phyloP scores from a whole-genome alignment of 2,329 filamentous ascomycete species.

The Xylariaceae sp. region DNA sequence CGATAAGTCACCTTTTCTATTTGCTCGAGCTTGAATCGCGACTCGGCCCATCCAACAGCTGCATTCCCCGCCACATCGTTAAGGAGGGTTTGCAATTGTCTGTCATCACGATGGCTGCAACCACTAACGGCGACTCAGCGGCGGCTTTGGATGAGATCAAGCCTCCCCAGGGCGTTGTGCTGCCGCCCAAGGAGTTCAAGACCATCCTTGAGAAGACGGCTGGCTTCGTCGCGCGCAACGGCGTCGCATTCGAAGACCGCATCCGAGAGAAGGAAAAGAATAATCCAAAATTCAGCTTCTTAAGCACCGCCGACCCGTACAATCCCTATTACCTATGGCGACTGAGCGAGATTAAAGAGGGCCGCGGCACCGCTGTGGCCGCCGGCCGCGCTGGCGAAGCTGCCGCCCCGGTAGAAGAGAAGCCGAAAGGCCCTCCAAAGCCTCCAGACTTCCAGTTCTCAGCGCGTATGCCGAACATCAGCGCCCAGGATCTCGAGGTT shows the following conservation, averaged over 20 bases:
- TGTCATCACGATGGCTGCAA: constrained; percentile 29
- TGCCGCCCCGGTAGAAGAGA: constrained; percentile 47
- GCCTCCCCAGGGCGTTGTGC: constrained; percentile 73
- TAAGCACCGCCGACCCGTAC: constrained; percentile 75
- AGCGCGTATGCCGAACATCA: constrained; percentile 95
- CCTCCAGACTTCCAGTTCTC: constrained; percentile 88
- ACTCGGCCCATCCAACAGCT: too few species aligned
- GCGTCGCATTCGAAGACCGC: constrained; percentile 66
- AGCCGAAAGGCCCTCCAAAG: constrained; percentile 73
- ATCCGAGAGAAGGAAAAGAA: constrained; percentile 76
- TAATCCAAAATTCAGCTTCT: constrained; percentile 88
- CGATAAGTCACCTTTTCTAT: too few species aligned
- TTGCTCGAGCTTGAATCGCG: too few species aligned
- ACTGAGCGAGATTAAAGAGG: constrained; percentile 74
- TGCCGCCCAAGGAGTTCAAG: constrained; percentile 85
- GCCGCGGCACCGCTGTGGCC: constrained; percentile 70
- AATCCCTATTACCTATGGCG: constrained; percentile 87
- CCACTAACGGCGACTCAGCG: constrained; percentile 45
- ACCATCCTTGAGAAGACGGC: constrained; percentile 84
- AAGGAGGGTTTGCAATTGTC: constrained; percentile 20
- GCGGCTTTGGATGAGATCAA: constrained; percentile 60
- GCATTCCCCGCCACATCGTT: too few species aligned
- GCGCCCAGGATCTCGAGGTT: constrained; percentile 78
- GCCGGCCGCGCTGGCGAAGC: constrained; percentile 65
- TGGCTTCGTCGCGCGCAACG: constrained; percentile 72